phyloP scores from a whole-genome alignment of 352 stramenopile genomes.

The Peronospora farinosa region DNA sequence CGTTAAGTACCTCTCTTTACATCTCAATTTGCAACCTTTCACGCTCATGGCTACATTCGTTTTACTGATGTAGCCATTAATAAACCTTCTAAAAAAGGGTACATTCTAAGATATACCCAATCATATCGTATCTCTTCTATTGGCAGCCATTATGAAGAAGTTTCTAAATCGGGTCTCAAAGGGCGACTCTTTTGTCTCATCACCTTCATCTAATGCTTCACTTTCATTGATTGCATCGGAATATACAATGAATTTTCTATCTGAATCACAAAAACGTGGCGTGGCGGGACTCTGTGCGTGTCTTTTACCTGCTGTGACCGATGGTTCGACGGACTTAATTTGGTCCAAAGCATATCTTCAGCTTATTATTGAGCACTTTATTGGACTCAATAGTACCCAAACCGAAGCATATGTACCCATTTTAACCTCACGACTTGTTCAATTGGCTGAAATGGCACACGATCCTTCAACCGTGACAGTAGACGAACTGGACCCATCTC shows the following conservation, averaged over 20 bases:
- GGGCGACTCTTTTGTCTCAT: background rate
- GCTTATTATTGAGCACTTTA: slow-evolving; percentile 56
- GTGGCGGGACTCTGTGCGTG: slow-evolving; percentile 63
- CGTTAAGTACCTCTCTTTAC: no score
- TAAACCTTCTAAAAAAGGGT: no score
- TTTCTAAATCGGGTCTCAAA: slow-evolving; percentile 10
- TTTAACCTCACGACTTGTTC: slow-evolving; percentile 34
- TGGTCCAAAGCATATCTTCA: slow-evolving; percentile 67
- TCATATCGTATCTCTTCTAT: slow-evolving; percentile 1
- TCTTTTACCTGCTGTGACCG: slow-evolving; percentile 54
- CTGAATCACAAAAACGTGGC: slow-evolving; percentile 53
- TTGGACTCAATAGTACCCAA: slow-evolving; percentile 42
- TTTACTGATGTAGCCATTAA: no score
- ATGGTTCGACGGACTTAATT: slow-evolving; percentile 44
- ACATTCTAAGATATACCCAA: no score
- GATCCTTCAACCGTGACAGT: slow-evolving; percentile 14
- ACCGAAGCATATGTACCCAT: slow-evolving; percentile 71
- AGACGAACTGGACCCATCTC: slow-evolving; percentile 41
- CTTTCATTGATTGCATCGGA: slow-evolving; percentile 5
- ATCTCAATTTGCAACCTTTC: slow-evolving; percentile 18
- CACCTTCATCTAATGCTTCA: slow-evolving; percentile 2
- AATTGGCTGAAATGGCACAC: slow-evolving; percentile 18
- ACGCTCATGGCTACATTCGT: slow-evolving; percentile 12
- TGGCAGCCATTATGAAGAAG: slow-evolving; percentile 22
- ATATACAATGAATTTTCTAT: slow-evolving; percentile 34